Evolutionary conservation across 1,139 yeast species (phyloP), one percentile per base, ranked within the genome.

Genomic region (Lodderomyces parapsilosis): DNA sequence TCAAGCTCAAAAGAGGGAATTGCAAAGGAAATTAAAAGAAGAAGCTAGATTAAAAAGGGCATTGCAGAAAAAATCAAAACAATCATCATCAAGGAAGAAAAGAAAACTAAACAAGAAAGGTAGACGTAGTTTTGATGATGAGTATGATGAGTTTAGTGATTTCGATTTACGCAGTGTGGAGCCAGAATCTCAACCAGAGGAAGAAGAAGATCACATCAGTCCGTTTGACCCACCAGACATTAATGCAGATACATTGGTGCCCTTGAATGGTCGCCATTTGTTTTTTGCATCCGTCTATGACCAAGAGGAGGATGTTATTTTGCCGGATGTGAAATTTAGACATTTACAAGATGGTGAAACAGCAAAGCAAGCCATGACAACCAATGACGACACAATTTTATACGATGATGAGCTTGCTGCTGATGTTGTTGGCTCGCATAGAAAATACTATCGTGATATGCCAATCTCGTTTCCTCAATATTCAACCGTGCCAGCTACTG

Each of bases 201-300:
- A 50, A 7, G 62, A 57, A 25, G 60, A 52, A 38, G 62, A 56
- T 24, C 48, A 49, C 30, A 50, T 59, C 4, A 61, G 65, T 54
- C 68, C 74, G 1, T 72, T 54, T 49, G 75, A 69, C 49, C 78
- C 78, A 2, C 55, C 61, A 7, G 68, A 68, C 45, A 66, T 72
- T 22, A 55, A 52, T 14, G 57, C 62, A 1, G 78, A 73, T 49
- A 56, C 72, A 1, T 46, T 50, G 15, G 60, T 72, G 9, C 65
- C 67, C 6, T 53, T 68, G 17, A 46, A 58, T 39, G 63, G 58
- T 8, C 56, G 77, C 22, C 63, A 69, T 50, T 58, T 77, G 36
- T 74, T 63, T 47, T 57, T 53, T 13, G 50, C 58, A 7, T 62
- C 59, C 4, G 50, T 70, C 1, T 59, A 59, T 27, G 23, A 20